Base-by-base conservation (phyloP, 2,329 filamentous ascomycete species). In the Colletotrichum liriopes region DNA sequence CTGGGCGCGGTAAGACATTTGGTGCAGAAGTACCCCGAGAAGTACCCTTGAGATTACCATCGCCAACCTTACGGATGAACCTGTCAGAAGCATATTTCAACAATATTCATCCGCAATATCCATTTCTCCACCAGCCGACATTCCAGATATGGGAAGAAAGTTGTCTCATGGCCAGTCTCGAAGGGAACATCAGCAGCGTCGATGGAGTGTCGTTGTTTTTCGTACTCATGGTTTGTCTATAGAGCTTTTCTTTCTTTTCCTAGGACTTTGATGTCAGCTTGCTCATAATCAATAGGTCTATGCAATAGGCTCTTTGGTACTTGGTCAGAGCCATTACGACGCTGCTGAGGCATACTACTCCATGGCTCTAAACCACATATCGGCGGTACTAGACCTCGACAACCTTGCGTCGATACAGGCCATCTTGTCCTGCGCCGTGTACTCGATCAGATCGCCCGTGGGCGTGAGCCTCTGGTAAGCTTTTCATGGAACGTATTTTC, bases 21-120 rank as follows among this genome's bases (percentile, higher is more conserved):
- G 8, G 43, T 5, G 37, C 56, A 1, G 55, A 64, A 29, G 43
- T 52, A 0, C 58, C 45, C 35, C 59, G 59, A 20, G 45, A 62
- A 67, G 54, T 72, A 3, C 54, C 58, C 3, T 45, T 72, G 47
- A 54, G 64, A 49, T 71, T 78, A 12, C 77, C 76, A 6, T 54
- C 75, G 14, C 58, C 75, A 1, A 62, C 60, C 7, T 55, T 73
- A 6, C 71, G 67, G 1, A 61, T 71, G 14, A 71, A 55, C 49
- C 72, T 80, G 54, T 77, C 78, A 0, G 73, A 75, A 35, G 81
- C 82, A 4, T 83, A 81, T 65, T 83, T 83, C 63, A 73, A 79
- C 41, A 81, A 82, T 29, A 80, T 83, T 14, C 81, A 83, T 51
- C 74, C 79, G 0, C 81, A 83, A 60, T 83, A 82, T 58, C 81